Base-by-base conservation (phyloP, 2,329 filamentous ascomycete genomes). In the Lecanicillium sp. region DNA sequence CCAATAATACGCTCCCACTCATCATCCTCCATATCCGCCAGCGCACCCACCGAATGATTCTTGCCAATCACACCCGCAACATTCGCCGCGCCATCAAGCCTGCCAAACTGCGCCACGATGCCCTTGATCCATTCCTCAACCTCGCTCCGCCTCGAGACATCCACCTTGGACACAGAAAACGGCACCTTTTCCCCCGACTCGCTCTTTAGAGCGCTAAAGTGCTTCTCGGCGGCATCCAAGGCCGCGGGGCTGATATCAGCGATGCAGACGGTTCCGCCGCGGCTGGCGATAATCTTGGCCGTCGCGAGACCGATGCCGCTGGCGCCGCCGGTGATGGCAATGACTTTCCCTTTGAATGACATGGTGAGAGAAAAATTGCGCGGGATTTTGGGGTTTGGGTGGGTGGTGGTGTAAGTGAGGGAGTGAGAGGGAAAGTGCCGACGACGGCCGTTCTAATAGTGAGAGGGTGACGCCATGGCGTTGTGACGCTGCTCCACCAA, bases 41-140 rank as follows among this genome's bases (percentile, higher is more conserved):
- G 54, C 2, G 62, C 45, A 36, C 58, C 55, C 40, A 59, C 44
- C 11, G 59, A 60, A 42, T 69, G 65, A 33, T 64, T 54, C 46
- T 60, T 62, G 33, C 67, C 68, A 45, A 71, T 68, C 31, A 74
- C 59, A 11, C 72, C 71, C 4, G 75, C 75, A 8, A 73, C 62
- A 39, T 79, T 77, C 10, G 68, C 72, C 15, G 72, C 71, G 4
- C 72, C 68, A 47, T 76, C 69, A 8, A 77, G 62, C 37, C 65
- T 65, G 4, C 73, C 74, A 37, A 71, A 71, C 22, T 59, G 59
- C n/a, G 58, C 47, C n/a, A 76, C 52, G 10, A 66, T 63, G 34
- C 52, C 54, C 6, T 58, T 54, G 33, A 74, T 65, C 72, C 72
- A 77, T 15, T 49, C 49, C 20, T 77, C 69, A 9, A 76, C 72